These are phyloP conservation scores for Lyophyllum decastes DNA, from an alignment of 768 basidiomycete genomes.

Conservation along the genomic window DNA sequence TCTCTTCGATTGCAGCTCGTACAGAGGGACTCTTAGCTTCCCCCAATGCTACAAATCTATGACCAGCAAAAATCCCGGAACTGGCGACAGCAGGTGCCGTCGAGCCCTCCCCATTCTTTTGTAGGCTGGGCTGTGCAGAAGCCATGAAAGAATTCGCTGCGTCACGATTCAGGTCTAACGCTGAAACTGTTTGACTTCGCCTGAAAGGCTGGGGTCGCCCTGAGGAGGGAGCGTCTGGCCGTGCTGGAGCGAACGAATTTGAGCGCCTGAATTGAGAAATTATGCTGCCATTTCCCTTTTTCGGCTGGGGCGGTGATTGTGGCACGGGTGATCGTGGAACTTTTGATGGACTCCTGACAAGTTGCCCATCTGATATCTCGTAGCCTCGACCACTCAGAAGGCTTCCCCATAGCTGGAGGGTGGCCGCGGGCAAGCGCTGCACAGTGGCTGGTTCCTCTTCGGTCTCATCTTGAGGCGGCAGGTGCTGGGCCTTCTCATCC, in stretches of 20 bases:
- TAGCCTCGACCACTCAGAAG: slow-evolving; percentile 71
- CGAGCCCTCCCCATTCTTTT: slow-evolving; percentile 22
- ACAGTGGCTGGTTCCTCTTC: slow-evolving; percentile 62
- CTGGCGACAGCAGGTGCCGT: slow-evolving; percentile 7
- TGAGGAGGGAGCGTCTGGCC: slow-evolving; percentile 17
- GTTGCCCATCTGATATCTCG: slow-evolving; percentile 55
- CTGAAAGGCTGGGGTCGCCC: slow-evolving; percentile 46
- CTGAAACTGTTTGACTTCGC: slow-evolving; percentile 35
- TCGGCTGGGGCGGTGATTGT: slow-evolving; percentile 18
- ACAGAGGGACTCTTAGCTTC: slow-evolving; percentile 65
- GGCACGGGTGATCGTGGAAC: slow-evolving; percentile 16
- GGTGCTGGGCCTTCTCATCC: slow-evolving; percentile 15
- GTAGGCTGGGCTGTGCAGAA: slow-evolving; percentile 5
- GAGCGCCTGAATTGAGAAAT: slow-evolving; percentile 63
- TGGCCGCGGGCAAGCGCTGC: slow-evolving; percentile 60
- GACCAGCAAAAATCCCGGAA: slow-evolving; percentile 53
- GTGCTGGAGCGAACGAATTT: slow-evolving; percentile 61
- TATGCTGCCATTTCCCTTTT: slow-evolving; percentile 35
- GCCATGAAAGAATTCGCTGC: slow-evolving; percentile 15
- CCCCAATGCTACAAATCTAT: slow-evolving; percentile 61
- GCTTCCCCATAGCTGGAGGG: slow-evolving; percentile 69
- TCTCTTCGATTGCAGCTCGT: slow-evolving; percentile 56
- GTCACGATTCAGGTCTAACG: slow-evolving; percentile 2
- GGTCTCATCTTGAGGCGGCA: slow-evolving; percentile 31
- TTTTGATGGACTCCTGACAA: slow-evolving; percentile 65